Base-by-base conservation (phyloP, 768 basidiomycete genomes). In the Dictyophora rubrovolvata region DNA sequence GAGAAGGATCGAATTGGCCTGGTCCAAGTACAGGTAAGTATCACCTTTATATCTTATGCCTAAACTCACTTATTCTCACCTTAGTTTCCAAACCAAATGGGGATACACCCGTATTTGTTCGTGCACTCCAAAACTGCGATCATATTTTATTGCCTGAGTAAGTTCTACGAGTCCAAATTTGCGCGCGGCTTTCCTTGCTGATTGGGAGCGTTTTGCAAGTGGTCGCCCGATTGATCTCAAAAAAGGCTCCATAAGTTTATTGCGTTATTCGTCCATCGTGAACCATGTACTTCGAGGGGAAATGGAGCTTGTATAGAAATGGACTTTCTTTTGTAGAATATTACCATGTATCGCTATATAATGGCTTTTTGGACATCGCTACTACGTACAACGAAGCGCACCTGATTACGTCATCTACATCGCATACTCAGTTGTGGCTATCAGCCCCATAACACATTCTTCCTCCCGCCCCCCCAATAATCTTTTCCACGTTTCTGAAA, bases 81-180 rank as follows among this genome's bases (percentile, higher is more conserved):
- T 18, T 68, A 96, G 93, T 93, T 14, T 76, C 85, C 0, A 76
- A 82, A 65, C 93, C 93, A 10, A 86, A 93, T 65, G 84, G 81
- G 67, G 75, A 81, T 2, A 76, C 78, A 0, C 84, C 90, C 0
- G 90, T 96, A 0, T 89, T 95, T 66, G 84, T 88, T 1, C 87
- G 85, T 67, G 92, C 91, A 16, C 75, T 85, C 22, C 75, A 78
- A 61, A 77, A 78, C 58, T 94, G 89, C 72, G 71, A 68, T 0
- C 71, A 71, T 33, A 68, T 75, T 16, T 59, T 64, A 3, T 60
- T 77, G 28, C 70, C 72, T 42, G 71, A 71, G 76, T 77, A 59
- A 53, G 75, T 34, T 14, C 21, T 49, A n/a, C n/a, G 52, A 49
- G 48, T 17, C 37, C 33, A 17, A 1, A 46, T 17, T 46, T 9